phyloP scores from a whole-genome alignment of 345 rosid species.

The Acer saccharum region DNA sequence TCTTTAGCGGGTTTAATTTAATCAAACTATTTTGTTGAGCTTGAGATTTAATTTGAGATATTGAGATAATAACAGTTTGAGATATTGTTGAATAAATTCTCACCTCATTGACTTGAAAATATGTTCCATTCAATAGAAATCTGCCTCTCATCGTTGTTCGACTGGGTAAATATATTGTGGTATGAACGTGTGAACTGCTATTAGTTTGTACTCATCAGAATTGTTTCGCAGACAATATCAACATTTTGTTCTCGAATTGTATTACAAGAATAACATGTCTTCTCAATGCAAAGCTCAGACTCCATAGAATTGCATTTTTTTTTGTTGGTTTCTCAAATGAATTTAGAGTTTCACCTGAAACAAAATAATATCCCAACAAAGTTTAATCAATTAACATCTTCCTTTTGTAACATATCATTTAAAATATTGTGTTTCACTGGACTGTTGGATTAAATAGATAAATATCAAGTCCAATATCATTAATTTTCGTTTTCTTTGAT shows the following conservation, averaged over 20 bases:
- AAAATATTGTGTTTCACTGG: neutral
- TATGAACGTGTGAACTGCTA: neutral
- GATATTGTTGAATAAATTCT: neutral
- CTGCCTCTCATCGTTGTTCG: constrained; percentile 51
- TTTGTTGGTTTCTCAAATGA: constrained; percentile 32
- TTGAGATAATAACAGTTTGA: neutral
- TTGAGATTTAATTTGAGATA: no score
- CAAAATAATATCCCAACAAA: neutral
- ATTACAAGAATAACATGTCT: constrained; percentile 44
- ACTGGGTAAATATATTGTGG: constrained; percentile 44
- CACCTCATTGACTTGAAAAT: constrained; percentile 75
- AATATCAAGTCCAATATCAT: no score
- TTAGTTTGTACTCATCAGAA: constrained; percentile 47
- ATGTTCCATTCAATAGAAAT: constrained; percentile 81
- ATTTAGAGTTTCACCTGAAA: constrained; percentile 48
- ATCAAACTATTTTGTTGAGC: no score
- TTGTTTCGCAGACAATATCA: constrained; percentile 49
- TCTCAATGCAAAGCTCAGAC: constrained; percentile 28
- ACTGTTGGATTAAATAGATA: neutral
- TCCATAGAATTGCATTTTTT: constrained; percentile 29
- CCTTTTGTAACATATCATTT: neutral
- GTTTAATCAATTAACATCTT: neutral
- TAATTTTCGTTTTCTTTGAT: no score
- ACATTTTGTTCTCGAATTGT: constrained; percentile 23
- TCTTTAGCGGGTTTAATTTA: no score